Conservation (phyloP, 805 yeast species). For the Ogataea paraovalis region DNA sequence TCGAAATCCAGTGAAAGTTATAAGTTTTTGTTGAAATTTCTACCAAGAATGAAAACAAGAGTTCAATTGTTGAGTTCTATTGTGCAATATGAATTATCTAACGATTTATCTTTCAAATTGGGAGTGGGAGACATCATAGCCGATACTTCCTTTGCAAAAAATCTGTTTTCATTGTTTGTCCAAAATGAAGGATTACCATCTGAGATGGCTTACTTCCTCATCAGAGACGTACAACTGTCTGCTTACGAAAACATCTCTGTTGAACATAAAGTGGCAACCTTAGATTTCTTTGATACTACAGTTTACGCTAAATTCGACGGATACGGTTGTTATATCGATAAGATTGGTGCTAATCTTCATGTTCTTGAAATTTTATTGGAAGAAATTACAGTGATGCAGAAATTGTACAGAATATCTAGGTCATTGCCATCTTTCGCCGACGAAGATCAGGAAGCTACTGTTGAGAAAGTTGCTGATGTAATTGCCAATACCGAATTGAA, state of each 20-base stretch:
- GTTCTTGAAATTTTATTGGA: conserved; percentile 12
- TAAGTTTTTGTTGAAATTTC: conserved; percentile 8
- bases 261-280: conserved; percentile 9
- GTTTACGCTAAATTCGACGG: conserved; percentile 8
- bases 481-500: not conserved
- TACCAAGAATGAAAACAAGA: conserved; percentile 22
- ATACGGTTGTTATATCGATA: conserved; percentile 5
- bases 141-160: conserved; percentile 26
- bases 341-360: conserved; percentile 6
- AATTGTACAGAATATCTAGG: conserved; percentile 7
- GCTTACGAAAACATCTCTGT: conserved; percentile 8
- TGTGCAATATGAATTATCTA: conserved; percentile 12
- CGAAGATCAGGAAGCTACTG: not conserved
- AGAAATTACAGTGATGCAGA: conserved; percentile 13
- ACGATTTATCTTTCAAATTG: conserved; percentile 10
- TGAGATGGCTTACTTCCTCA: conserved; percentile 15
- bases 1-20: not conserved
- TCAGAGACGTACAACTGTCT: conserved; percentile 21
- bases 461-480: not conserved
- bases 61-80: conserved; percentile 22
- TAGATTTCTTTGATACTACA: conserved; percentile 16
- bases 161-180: conserved; percentile 22
- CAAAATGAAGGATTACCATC: conserved; percentile 6
- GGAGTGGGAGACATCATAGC: conserved; percentile 23
- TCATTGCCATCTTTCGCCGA: not conserved